Conservation (phyloP, 768 basidiomycete genomes). For the Leccinum aurantiacum region DNA sequence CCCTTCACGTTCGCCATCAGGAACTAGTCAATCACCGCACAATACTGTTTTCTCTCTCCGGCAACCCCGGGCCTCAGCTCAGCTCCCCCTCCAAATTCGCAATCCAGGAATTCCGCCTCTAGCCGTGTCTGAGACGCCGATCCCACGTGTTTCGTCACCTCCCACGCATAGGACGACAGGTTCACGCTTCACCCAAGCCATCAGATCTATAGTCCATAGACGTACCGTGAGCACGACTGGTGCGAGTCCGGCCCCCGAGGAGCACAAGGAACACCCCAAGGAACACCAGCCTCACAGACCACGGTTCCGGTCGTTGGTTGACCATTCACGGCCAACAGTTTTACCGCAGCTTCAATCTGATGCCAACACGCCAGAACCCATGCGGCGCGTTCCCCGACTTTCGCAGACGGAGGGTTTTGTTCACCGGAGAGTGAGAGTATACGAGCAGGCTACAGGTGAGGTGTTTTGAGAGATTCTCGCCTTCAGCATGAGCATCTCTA, state of each 20-base stretch:
- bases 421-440: slow-evolving; percentile 29
- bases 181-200: slow-evolving; percentile 20
- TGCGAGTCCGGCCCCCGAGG: slow-evolving; percentile 1
- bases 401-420: slow-evolving; percentile 28
- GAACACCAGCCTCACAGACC: slow-evolving; percentile 6
- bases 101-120: slow-evolving; percentile 14
- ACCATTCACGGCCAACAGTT: slow-evolving; percentile 8
- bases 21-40: slow-evolving; percentile 12
- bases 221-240: slow-evolving; percentile 13
- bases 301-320: slow-evolving; percentile 16
- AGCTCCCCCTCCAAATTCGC: slow-evolving; percentile 22
- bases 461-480: neutral
- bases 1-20: no score
- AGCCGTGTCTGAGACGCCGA: slow-evolving; percentile 22
- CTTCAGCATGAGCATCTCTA: neutral
- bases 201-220: slow-evolving; percentile 26
- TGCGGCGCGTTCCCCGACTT: slow-evolving; percentile 8
- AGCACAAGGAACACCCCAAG: slow-evolving; percentile 13
- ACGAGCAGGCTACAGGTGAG: slow-evolving; percentile 28
- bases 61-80: slow-evolving; percentile 2
- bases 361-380: slow-evolving; percentile 7
- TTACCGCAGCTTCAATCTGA: slow-evolving; percentile 1
- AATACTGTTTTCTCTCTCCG: slow-evolving; percentile 5
- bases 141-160: slow-evolving; percentile 14
- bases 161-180: slow-evolving; percentile 17